phyloP scores from a whole-genome alignment of 116 monocot genomes.

The Trichopus zeylanicus region DNA sequence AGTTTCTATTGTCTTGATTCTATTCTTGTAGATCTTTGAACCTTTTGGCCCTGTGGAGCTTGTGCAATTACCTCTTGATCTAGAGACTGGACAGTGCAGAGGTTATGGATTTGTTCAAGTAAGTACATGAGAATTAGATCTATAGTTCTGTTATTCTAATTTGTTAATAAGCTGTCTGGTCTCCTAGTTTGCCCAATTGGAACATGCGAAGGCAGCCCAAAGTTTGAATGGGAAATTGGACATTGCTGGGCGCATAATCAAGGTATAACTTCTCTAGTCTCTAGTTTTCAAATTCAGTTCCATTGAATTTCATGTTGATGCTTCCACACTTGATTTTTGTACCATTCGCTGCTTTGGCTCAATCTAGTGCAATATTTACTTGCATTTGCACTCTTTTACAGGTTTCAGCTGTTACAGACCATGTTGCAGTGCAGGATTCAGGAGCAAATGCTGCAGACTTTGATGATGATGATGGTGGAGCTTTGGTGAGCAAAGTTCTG shows the following conservation, averaged over 20 bases:
- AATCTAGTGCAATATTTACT: neutral
- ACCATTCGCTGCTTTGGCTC: neutral
- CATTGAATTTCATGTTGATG: neutral
- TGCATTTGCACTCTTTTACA: constrained; percentile 13
- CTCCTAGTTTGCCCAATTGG: constrained; percentile 56
- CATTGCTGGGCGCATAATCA: constrained; percentile 59
- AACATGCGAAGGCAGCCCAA: constrained; percentile 65
- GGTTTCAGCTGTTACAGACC: constrained; percentile 86
- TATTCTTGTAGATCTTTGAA: constrained; percentile 67
- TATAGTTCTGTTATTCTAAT: constrained; percentile 9
- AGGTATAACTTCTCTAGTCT: constrained; percentile 20
- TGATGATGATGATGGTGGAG: constrained; percentile 93
- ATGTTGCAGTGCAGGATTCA: constrained; percentile 42
- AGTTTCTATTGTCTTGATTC: neutral
- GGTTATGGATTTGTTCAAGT: constrained; percentile 92
- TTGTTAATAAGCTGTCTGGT: constrained; percentile 1
- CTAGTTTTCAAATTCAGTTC: neutral
- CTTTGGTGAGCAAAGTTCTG: constrained; percentile 41
- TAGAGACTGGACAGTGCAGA: constrained; percentile 79
- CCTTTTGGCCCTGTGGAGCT: constrained; percentile 92
- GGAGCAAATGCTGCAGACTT: constrained; percentile 61
- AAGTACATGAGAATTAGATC: constrained; percentile 2
- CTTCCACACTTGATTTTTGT: too few species aligned
- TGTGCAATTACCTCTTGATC: constrained; percentile 83
- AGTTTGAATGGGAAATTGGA: constrained; percentile 78